Evolutionary conservation across 805 yeast species (phyloP).

Genomic region (Pichia membranifaciens): DNA sequence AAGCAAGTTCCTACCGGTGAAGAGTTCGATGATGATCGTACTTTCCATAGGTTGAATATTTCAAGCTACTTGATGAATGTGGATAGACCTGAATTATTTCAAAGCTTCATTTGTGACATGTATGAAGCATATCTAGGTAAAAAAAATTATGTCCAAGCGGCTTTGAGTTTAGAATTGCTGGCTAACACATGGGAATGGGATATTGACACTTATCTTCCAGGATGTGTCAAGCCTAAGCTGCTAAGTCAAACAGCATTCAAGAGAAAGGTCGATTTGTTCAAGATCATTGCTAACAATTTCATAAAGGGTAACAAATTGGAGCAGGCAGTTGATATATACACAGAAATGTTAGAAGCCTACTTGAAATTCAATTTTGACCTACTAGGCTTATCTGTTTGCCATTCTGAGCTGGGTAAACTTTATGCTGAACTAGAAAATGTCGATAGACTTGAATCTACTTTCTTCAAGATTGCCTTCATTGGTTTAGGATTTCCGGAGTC

Average conservation of each 20-base stretch:
- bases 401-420: slow-evolving; percentile 59
- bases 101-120: slow-evolving; percentile 71
- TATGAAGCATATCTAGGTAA: slow-evolving; percentile 56
- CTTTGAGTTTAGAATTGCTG: slow-evolving; percentile 67
- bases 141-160: slow-evolving; percentile 73
- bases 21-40: slow-evolving; percentile 83
- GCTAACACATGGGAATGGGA: slow-evolving; percentile 77
- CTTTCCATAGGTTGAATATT: slow-evolving; percentile 70
- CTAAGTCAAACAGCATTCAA: slow-evolving; percentile 80
- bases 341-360: slow-evolving; percentile 71
- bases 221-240: slow-evolving; percentile 58
- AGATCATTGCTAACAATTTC: slow-evolving; percentile 64
- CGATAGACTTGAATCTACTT: slow-evolving; percentile 71
- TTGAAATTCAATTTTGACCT: slow-evolving; percentile 69
- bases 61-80: slow-evolving; percentile 73
- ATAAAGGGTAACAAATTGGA: slow-evolving; percentile 68
- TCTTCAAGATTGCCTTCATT: slow-evolving; percentile 70
- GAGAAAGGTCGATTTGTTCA: slow-evolving; percentile 67
- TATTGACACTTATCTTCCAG: slow-evolving; percentile 47
- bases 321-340: slow-evolving; percentile 72
- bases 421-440: slow-evolving; percentile 60
- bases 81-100: slow-evolving; percentile 71
- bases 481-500: slow-evolving; percentile 83
- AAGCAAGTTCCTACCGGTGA: slow-evolving; percentile 71
- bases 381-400: slow-evolving; percentile 66